Evolutionary conservation across 164 flowering plant genomes (phyloP), one percentile per base, ranked within the genome.

Genomic region (Annona cherimola): DNA sequence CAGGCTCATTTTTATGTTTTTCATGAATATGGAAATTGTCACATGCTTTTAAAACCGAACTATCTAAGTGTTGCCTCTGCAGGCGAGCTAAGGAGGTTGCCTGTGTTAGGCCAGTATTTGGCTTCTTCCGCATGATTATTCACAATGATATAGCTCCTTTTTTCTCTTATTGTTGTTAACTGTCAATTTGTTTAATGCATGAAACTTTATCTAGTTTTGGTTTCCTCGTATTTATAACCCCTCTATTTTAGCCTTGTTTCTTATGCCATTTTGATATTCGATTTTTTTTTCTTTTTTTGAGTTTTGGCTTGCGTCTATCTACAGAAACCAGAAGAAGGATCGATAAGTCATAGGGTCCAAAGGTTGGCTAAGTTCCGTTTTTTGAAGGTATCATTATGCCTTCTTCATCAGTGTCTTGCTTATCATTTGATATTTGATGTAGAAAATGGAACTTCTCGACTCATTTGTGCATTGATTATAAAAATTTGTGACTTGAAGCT

Each of bases 311-410:
- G 65, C 63, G 72, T 40, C 43, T 42, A 9, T 79, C 18, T 12
- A 69, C 85, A 94, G 97, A 95, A 95, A 82, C 99, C 99, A 39
- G 97, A 91, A 77, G 98, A 93, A 77, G 99, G 99, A 75, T 95
- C 99, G 42, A 93, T 95, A 70, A 93, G 96, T 76, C 88, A 86
- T 61, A 86, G 96, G 77, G 98, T 94, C 69, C 97, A 92, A 75
- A 84, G 94, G 81, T 81, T 94, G 55, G 98, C 97, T 39, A 94
- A 94, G 73, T 89, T 79, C 76, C 89, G 97, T 4, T 94, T 93
- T 80, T 77, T 94, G 68, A 94, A 85, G 98, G 97, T 94, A 81
- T 18, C 26, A 45, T 45, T 55, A n/a, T 41, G 43, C 62, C 55
- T 26, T 3, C 57, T 42, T 35, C 14, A 5, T 16, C 11, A 63